These are phyloP conservation scores for Chaetomium sp. DNA, from an alignment of 2,329 filamentous ascomycete genomes.

Conservation along the genomic window DNA sequence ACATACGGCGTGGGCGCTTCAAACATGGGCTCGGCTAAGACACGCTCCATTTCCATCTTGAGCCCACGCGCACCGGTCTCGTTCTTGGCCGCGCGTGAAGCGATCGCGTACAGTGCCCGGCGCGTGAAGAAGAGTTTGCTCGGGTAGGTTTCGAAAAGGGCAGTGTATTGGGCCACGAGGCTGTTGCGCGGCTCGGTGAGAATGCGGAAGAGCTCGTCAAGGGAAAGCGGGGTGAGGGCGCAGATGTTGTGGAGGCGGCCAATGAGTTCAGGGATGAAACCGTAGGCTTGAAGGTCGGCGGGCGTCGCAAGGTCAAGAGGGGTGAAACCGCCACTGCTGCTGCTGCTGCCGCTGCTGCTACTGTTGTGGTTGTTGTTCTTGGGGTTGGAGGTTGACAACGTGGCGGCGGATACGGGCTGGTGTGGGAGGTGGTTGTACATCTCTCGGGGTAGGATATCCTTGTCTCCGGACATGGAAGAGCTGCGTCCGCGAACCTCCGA, in stretches of 20 bases:
- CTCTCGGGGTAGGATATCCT: constrained; percentile 59
- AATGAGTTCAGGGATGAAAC: constrained; percentile 91
- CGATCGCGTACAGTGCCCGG: constrained; percentile 73
- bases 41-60: constrained; percentile 73
- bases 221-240: constrained; percentile 69
- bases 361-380: too few relatives aligned
- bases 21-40: constrained; percentile 75
- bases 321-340: constrained; percentile 37
- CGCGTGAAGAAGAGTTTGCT: constrained; percentile 79
- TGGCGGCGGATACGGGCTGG: constrained; percentile 32
- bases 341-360: constrained; percentile 11
- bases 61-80: constrained; percentile 73
- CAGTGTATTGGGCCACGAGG: constrained; percentile 79
- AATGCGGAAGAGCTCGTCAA: constrained; percentile 68
- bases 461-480: constrained; percentile 41
- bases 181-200: constrained; percentile 89
- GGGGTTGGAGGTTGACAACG: too few relatives aligned
- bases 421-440: constrained; percentile 52
- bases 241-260: constrained; percentile 90
- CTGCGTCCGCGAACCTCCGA: constrained; percentile 61
- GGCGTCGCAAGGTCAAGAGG: constrained; percentile 68
- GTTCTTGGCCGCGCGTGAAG: constrained; percentile 53
- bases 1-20: constrained; percentile 72
- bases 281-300: constrained; percentile 72
- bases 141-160: constrained; percentile 74